These are phyloP conservation scores for Immersiella caudata DNA, from an alignment of 495 filamentous ascomycete genomes.

Conservation along the genomic window DNA sequence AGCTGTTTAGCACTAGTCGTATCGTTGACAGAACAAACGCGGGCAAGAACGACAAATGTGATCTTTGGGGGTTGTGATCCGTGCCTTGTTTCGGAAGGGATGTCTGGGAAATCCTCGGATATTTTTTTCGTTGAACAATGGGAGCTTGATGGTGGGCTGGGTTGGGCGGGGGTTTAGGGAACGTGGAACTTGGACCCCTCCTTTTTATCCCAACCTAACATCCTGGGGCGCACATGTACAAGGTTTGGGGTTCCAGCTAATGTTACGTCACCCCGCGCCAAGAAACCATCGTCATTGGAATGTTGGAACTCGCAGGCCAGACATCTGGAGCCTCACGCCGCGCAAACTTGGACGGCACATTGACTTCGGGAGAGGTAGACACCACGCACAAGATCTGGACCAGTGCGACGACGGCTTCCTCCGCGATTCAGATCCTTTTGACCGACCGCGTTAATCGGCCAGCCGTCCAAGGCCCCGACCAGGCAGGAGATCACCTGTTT, in stretches of 20 bases:
- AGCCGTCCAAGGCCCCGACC: too few relatives aligned
- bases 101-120: neutral
- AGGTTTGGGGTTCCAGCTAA: neutral
- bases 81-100: neutral
- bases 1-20: neutral
- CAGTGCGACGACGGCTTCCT: neutral
- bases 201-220: too few relatives aligned
- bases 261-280: neutral
- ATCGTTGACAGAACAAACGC: neutral
- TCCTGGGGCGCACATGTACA: neutral
- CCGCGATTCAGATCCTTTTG: neutral
- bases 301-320: neutral
- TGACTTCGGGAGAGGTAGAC: neutral
- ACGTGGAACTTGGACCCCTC: neutral
- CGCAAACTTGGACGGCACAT: neutral
- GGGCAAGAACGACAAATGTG: neutral
- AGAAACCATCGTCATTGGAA: neutral
- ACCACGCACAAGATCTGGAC: neutral
- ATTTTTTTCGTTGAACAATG: neutral
- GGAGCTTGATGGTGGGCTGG: neutral
- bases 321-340: neutral
- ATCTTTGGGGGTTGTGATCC: neutral
- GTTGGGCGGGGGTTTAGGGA: neutral
- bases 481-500: neutral
- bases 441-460: too few relatives aligned